Evolutionary conservation across 2,329 filamentous ascomycete species (phyloP).

Genomic region (Cercospora canescens): DNA sequence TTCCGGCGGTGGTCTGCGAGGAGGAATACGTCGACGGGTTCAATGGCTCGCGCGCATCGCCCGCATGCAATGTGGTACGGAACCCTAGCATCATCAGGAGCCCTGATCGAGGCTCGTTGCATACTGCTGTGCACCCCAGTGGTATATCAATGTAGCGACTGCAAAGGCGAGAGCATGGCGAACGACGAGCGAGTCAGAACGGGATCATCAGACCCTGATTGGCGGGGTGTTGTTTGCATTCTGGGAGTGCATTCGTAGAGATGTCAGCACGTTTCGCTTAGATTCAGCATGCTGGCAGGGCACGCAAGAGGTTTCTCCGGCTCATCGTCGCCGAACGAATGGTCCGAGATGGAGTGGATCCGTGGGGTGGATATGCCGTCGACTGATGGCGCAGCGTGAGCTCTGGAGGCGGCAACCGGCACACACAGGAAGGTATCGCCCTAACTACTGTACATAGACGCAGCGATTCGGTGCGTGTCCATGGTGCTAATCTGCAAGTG

Average conservation of each 20-base stretch:
- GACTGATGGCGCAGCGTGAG: no score
- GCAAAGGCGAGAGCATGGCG: neutral
- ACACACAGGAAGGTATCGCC: neutral
- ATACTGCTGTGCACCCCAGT: neutral
- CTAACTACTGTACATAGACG: no score
- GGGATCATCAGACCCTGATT: slow-evolving; percentile 1
- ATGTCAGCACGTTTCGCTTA: slow-evolving; percentile 1
- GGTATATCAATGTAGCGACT: neutral
- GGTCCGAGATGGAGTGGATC: neutral
- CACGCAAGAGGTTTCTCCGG: neutral
- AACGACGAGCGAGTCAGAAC: neutral
- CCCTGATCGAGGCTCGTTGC: neutral
- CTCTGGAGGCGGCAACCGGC: neutral
- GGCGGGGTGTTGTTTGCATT: neutral
- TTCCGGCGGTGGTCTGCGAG: neutral
- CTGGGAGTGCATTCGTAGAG: neutral
- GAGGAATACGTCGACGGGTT: neutral
- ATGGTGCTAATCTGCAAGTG: neutral
- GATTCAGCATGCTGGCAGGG: neutral
- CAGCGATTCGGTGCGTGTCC: neutral
- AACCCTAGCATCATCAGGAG: neutral
- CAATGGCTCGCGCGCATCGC: neutral
- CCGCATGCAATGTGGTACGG: neutral
- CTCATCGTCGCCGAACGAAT: neutral
- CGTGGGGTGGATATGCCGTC: neutral